phyloP scores from a whole-genome alignment of 1,139 yeast genomes.

The Magnusiomyces magnusii region DNA sequence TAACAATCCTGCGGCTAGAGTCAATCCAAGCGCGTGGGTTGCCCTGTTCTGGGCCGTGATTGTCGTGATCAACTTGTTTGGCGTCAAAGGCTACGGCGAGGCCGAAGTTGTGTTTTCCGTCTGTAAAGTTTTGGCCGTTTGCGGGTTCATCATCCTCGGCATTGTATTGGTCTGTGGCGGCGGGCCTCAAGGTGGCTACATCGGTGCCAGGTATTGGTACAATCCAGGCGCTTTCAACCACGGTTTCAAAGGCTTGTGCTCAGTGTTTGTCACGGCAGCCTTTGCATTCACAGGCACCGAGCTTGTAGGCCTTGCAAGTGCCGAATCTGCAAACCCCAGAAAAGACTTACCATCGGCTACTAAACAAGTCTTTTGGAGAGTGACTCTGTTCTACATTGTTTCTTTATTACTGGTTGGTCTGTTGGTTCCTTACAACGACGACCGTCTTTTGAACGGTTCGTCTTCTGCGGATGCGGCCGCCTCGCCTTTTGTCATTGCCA shows the following conservation, averaged over 20 bases:
- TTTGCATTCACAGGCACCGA: conserved; percentile 82
- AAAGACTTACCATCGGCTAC: conserved; percentile 56
- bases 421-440: conserved; percentile 55
- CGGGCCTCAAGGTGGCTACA: conserved; percentile 49
- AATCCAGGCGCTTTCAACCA: conserved; percentile 55
- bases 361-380: conserved; percentile 66
- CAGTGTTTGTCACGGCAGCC: conserved; percentile 76
- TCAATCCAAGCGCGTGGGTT: conserved; percentile 52
- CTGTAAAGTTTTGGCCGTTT: conserved; percentile 52
- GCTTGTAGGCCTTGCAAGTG: conserved; percentile 73
- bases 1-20: conserved; percentile 45
- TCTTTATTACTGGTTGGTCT: conserved; percentile 55
- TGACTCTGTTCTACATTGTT: conserved; percentile 53
- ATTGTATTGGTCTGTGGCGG: conserved; percentile 57
- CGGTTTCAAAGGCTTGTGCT: conserved; percentile 72
- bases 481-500: conserved; percentile 71
- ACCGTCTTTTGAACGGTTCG: conserved; percentile 39
- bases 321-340: conserved; percentile 70
- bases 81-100: conserved; percentile 68
- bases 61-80: conserved; percentile 52
- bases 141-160: conserved; percentile 56
- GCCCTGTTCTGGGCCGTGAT: conserved; percentile 55
- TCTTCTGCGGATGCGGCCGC: conserved; percentile 48
- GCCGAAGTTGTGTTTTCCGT: conserved; percentile 58
- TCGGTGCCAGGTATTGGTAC: conserved; percentile 59